Conservation (phyloP, 441 rosid species). For the Populus hybrid region DNA sequence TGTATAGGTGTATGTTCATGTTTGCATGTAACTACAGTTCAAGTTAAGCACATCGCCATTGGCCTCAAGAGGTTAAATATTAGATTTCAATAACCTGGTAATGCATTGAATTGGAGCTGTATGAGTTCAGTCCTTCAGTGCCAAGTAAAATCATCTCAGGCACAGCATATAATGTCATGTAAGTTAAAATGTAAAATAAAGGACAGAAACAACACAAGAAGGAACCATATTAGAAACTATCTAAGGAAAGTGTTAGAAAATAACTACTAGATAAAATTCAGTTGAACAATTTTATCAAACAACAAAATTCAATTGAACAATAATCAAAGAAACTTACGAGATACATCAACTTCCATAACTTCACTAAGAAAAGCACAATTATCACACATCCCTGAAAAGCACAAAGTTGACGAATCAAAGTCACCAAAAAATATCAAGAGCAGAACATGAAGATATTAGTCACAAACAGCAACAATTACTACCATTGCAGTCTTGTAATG, state of each 20-base stretch:
- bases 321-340: conserved; percentile 49
- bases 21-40: neutral
- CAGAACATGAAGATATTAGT: neutral
- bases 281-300: neutral
- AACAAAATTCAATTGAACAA: neutral
- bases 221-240: neutral
- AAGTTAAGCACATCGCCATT: neutral
- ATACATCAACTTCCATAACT: conserved; percentile 65
- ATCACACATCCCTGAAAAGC: conserved; percentile 83
- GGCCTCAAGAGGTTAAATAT: neutral
- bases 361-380: conserved; percentile 75
- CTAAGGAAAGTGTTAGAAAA: neutral
- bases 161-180: neutral
- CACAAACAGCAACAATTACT: conserved; percentile 12
- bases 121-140: neutral
- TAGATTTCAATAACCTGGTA: neutral
- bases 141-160: neutral
- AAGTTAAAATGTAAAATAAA: neutral
- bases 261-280: neutral
- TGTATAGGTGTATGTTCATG: neutral
- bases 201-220: neutral
- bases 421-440: conserved; percentile 14
- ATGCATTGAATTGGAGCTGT: neutral
- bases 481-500: conserved; percentile 92
- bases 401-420: conserved; percentile 1